phyloP scores from a whole-genome alignment of 352 stramenopile species.

The Phytopythium helicoides region DNA sequence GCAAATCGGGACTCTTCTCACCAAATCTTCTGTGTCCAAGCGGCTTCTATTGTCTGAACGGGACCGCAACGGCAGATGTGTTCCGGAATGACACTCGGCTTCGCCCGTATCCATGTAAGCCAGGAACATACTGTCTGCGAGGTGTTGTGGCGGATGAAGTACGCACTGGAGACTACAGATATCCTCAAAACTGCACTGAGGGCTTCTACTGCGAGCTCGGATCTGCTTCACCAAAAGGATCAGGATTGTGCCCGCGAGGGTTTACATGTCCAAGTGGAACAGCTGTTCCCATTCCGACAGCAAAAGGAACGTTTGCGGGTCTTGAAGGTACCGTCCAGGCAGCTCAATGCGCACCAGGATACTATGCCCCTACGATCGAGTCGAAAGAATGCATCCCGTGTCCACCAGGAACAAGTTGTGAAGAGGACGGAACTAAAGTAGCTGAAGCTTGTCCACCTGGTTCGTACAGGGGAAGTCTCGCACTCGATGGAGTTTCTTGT shows the following conservation, averaged over 20 bases:
- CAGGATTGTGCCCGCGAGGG: slow-evolving; percentile 90
- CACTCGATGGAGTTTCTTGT: slow-evolving; percentile 89
- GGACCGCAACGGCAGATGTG: slow-evolving; percentile 92
- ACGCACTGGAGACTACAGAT: slow-evolving; percentile 80
- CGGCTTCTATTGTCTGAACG: slow-evolving; percentile 95
- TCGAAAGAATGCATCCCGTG: slow-evolving; percentile 91
- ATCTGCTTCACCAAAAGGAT: slow-evolving; percentile 91
- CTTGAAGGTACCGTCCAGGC: slow-evolving; percentile 90
- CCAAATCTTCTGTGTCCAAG: slow-evolving; percentile 93
- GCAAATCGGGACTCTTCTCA: slow-evolving; percentile 67
- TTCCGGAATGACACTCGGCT: slow-evolving; percentile 97
- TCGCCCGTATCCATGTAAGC: slow-evolving; percentile 93
- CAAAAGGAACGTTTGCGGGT: slow-evolving; percentile 89
- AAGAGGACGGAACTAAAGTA: slow-evolving; percentile 86
- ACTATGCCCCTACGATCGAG: slow-evolving; percentile 96
- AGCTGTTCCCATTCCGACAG: slow-evolving; percentile 91
- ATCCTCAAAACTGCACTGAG: slow-evolving; percentile 91
- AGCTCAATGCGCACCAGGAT: slow-evolving; percentile 92
- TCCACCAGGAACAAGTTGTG: slow-evolving; percentile 90
- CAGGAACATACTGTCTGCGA: slow-evolving; percentile 95
- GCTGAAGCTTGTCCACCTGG: slow-evolving; percentile 92
- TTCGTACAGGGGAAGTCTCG: slow-evolving; percentile 88
- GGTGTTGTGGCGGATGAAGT: slow-evolving; percentile 92
- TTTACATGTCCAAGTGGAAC: slow-evolving; percentile 95
- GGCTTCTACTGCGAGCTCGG: slow-evolving; percentile 96